Evolutionary conservation across 208 protist species (phyloP), one percentile per base, ranked within the genome.

Genomic region (Trypanosoma congolense): DNA sequence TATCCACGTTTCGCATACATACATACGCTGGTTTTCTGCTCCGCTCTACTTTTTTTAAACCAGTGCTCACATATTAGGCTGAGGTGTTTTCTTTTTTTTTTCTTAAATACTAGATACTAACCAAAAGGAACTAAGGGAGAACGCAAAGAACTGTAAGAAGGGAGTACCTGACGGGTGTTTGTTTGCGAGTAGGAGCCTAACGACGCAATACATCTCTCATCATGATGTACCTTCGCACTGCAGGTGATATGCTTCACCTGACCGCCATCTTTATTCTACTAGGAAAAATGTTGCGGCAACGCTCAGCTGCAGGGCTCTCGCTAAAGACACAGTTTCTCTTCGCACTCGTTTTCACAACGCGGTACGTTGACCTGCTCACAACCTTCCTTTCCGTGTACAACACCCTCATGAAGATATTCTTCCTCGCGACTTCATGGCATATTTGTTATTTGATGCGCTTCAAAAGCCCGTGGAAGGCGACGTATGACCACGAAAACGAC

Each of bases 281-380:
- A 14, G 78, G 69, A 8, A 97, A 98, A 74, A 97, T 98, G 79
- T 63, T 95, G 36, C 74, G 70, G 2, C 62, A 90, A 51, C 80
- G 89, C 35, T 88, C 80, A 0, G 81, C 77, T 14, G 81, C 87
- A 2, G 96, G 96, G 43, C 77, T 98, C 43, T 98, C 94, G 1
- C 82, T 98, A 46, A 97, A 97, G 70, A 95, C 90, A 18, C 96
- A 97, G 80, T 65, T 91, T 47, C 77, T 98, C 5, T 98, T 97
- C 54, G 73, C 84, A 0, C 18, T 97, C 16, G 90, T 97, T 18
- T 98, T 97, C 71, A 81, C 69, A 22, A 85, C 87, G 21, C 88
- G 96, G n/a, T 98, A 98, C 66, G 16, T 97, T 18, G 91, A 97
- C 56, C 61, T 98, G 18, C 92, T 98, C 50, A 69, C 77, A 22